phyloP scores from a whole-genome alignment of 371 early-diverging fungal genomes.

The Rhizomucor miehei region DNA sequence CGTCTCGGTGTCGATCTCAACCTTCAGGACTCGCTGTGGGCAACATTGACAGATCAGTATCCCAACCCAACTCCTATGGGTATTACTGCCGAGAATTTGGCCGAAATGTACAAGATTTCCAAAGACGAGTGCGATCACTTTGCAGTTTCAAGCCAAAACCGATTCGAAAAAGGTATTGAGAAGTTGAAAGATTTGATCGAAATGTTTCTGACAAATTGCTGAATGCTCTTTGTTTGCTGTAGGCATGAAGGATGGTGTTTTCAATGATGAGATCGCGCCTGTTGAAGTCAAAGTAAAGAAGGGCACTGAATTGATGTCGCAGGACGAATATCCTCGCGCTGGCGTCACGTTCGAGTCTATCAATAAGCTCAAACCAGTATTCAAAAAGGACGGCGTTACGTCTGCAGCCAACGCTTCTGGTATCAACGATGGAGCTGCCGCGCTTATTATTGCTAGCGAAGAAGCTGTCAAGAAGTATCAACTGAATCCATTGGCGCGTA shows the following conservation, averaged over 20 bases:
- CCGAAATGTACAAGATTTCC: slow-evolving; percentile 77
- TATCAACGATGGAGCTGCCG: slow-evolving; percentile 95
- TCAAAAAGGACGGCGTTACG: slow-evolving; percentile 88
- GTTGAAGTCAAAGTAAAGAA: slow-evolving; percentile 84
- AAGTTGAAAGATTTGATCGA: neutral
- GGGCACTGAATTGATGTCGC: slow-evolving; percentile 56
- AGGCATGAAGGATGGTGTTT: slow-evolving; percentile 63
- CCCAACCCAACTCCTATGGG: slow-evolving; percentile 91
- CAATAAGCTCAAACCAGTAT: slow-evolving; percentile 81
- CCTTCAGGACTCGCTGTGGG: slow-evolving; percentile 85
- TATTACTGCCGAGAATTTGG: slow-evolving; percentile 95
- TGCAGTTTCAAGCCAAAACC: slow-evolving; percentile 81
- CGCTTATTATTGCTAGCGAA: slow-evolving; percentile 86
- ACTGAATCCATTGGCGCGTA: slow-evolving; percentile 81
- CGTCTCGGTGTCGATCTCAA: slow-evolving; percentile 85
- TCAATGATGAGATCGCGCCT: slow-evolving; percentile 82
- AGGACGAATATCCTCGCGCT: slow-evolving; percentile 93
- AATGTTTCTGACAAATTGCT: neutral
- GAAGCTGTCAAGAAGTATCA: slow-evolving; percentile 79
- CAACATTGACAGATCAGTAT: slow-evolving; percentile 85
- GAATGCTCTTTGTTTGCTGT: neutral
- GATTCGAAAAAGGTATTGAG: slow-evolving; percentile 72
- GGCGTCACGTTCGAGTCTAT: slow-evolving; percentile 78
- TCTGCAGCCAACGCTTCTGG: slow-evolving; percentile 97
- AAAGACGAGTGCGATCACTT: slow-evolving; percentile 87